Evolutionary conservation across 75 land plant genomes (phyloP).

Genomic region (Ceratopteris richardii): DNA sequence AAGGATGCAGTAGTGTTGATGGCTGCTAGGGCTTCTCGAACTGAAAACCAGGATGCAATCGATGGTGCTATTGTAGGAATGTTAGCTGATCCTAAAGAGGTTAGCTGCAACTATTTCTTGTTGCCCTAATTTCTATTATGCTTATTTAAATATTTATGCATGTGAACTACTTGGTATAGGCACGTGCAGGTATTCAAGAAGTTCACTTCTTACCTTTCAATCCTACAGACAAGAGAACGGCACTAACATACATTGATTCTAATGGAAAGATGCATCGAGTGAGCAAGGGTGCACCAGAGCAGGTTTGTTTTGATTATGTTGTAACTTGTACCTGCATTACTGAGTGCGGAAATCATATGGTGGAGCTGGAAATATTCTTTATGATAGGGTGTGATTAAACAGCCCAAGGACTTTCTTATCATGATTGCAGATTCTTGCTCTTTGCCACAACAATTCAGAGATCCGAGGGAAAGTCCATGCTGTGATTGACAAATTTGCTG

Average conservation of each 20-base stretch:
- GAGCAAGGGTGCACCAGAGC: slow-evolving; percentile 99
- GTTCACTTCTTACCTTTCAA: slow-evolving; percentile 95
- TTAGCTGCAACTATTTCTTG: slow-evolving; percentile 12
- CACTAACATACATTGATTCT: slow-evolving; percentile 68
- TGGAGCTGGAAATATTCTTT: too few species aligned
- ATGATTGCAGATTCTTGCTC: slow-evolving; percentile 68
- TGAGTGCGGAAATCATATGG: neutral
- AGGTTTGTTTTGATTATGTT: slow-evolving; percentile 51
- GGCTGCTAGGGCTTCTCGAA: slow-evolving; percentile 85
- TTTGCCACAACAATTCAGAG: slow-evolving; percentile 77
- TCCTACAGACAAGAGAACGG: slow-evolving; percentile 96
- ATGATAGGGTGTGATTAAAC: too few species aligned
- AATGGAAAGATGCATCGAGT: slow-evolving; percentile 87
- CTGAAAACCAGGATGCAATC: slow-evolving; percentile 93
- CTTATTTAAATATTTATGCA: slow-evolving; percentile 1
- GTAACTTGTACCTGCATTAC: neutral
- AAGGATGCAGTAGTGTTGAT: slow-evolving; percentile 63
- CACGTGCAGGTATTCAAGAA: slow-evolving; percentile 83
- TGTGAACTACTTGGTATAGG: slow-evolving; percentile 31
- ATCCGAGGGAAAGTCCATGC: slow-evolving; percentile 82
- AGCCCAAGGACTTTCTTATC: too few species aligned
- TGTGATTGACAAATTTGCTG: slow-evolving; percentile 95
- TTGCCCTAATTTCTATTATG: too few species aligned
- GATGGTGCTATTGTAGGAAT: slow-evolving; percentile 77
- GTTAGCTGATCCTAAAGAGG: slow-evolving; percentile 93